Conservation (phyloP, 495 filamentous ascomycete species). For the Bacidia rubella region DNA sequence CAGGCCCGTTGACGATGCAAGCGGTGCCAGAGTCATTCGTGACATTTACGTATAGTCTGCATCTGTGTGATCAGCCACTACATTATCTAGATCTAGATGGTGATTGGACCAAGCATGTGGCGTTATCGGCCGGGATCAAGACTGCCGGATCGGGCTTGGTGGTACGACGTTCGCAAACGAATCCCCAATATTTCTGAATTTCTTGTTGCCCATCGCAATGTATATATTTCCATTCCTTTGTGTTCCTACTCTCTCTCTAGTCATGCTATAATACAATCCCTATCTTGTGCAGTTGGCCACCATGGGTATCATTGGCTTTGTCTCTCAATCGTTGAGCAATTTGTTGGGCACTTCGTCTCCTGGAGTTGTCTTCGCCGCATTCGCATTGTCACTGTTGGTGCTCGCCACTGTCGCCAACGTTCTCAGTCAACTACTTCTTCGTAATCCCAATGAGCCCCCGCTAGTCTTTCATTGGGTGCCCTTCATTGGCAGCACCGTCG, state of each 20-base stretch:
- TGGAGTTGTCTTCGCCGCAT: constrained; percentile 25
- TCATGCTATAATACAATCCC: background rate
- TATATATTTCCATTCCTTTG: background rate
- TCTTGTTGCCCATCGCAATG: background rate
- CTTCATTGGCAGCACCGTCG: constrained; percentile 62
- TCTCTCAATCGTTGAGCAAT: constrained; percentile 7
- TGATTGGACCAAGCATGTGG: no score
- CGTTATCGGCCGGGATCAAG: background rate
- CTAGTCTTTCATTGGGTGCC: constrained; percentile 79
- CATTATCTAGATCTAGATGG: no score
- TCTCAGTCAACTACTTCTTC: constrained; percentile 52
- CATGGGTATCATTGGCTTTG: constrained; percentile 12
- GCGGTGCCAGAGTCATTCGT: no score
- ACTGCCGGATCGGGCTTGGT: background rate
- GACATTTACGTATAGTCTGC: no score
- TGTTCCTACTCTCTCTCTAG: background rate
- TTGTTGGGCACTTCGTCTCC: constrained; percentile 12
- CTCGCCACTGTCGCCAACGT: constrained; percentile 52
- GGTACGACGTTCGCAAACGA: no score
- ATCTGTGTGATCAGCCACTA: no score
- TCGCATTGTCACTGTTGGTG: constrained; percentile 29
- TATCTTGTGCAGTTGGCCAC: background rate
- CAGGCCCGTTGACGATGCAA: no score
- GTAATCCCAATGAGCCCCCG: constrained; percentile 60
- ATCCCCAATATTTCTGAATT: background rate